These are phyloP conservation scores for Acanthochlamys bracteata DNA, from an alignment of 106 monocot species.

Conservation along the genomic window DNA sequence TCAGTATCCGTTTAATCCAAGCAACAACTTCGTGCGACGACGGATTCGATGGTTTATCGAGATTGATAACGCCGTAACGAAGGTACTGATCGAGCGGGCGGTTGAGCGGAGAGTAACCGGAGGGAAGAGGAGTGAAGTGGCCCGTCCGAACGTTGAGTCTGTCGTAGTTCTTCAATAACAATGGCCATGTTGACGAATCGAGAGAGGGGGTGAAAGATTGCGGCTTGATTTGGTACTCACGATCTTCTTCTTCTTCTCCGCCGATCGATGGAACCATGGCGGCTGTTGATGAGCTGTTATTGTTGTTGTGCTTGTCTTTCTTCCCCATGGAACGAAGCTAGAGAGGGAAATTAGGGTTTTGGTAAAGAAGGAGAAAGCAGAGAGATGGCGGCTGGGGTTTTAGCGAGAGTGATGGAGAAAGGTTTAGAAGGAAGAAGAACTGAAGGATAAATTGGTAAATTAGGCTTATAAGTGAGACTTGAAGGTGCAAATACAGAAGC, in stretches of 20 bases:
- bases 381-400: slow-evolving; percentile 2
- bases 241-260: not conserved
- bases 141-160: slow-evolving; percentile 92
- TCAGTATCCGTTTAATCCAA: slow-evolving; percentile 84
- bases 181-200: slow-evolving; percentile 80
- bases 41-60: slow-evolving; percentile 91
- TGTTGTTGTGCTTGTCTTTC: slow-evolving; percentile 2
- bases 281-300: not conserved
- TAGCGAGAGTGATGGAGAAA: not conserved
- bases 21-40: slow-evolving; percentile 97
- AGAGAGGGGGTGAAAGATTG: slow-evolving; percentile 46
- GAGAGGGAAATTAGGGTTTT: not conserved
- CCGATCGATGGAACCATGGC: not conserved
- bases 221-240: slow-evolving; percentile 67
- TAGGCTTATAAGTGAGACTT: too few relatives aligned
- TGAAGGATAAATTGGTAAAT: too few relatives aligned
- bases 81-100: slow-evolving; percentile 63
- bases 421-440: too few relatives aligned
- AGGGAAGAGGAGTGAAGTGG: slow-evolving; percentile 86
- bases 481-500: too few relatives aligned
- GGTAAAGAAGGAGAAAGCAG: too few relatives aligned
- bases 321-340: not conserved
- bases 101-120: slow-evolving; percentile 79
- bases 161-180: slow-evolving; percentile 88
- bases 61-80: slow-evolving; percentile 84